phyloP scores from a whole-genome alignment of 495 filamentous ascomycete genomes.

The Penicillium lividum region DNA sequence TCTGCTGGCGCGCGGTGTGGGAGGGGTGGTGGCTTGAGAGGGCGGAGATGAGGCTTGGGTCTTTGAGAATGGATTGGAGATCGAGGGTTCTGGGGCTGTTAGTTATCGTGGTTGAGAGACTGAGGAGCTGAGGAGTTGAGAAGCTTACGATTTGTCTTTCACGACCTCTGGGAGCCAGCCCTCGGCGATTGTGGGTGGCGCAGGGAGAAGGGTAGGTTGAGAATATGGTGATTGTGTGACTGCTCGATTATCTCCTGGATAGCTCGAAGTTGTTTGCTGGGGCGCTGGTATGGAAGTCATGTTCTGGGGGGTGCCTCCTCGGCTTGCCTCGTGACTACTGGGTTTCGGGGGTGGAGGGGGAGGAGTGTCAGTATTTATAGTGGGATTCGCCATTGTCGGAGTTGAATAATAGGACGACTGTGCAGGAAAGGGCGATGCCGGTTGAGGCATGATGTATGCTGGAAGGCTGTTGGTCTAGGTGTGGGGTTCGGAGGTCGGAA shows the following conservation, averaged over 20 bases:
- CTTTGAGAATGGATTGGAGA: conserved; percentile 64
- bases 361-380: conserved; percentile 54
- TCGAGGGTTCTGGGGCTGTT: conserved; percentile 51
- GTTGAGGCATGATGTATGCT: conserved; percentile 32
- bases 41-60: conserved; percentile 59
- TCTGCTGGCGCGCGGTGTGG: conserved; percentile 45
- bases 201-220: conserved; percentile 23
- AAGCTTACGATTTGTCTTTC: conserved; percentile 70
- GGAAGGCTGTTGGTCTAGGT: conserved; percentile 17
- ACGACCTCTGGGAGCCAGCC: conserved; percentile 70
- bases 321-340: conserved; percentile 65
- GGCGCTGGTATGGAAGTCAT: conserved; percentile 32
- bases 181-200: conserved; percentile 44
- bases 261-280: conserved; percentile 32
- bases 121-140: conserved; percentile 13
- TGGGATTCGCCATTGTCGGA: conserved; percentile 31
- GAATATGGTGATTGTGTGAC: conserved; percentile 18
- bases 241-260: conserved; percentile 25
- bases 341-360: conserved; percentile 75
- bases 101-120: background rate
- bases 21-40: conserved; percentile 65
- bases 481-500: background rate
- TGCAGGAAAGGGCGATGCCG: conserved; percentile 24
- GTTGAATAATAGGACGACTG: conserved; percentile 26
- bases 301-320: conserved; percentile 60